Conservation (phyloP, 2,329 filamentous ascomycete genomes). For the Claviceps humidiphila region DNA sequence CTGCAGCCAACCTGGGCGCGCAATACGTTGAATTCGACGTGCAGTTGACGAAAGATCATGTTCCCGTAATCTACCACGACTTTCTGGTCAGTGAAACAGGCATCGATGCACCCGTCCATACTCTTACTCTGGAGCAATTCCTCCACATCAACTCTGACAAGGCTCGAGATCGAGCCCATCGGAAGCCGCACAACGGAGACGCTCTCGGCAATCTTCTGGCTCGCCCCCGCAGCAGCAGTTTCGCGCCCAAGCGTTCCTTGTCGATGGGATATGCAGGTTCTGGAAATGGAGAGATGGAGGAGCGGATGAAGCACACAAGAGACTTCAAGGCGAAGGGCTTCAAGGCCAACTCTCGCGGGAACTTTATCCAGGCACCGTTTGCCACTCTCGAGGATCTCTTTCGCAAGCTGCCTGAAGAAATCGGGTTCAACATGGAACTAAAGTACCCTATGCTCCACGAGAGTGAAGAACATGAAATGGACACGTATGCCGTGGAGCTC, state of each 20-base stretch:
- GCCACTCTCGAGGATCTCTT: conserved; percentile 92
- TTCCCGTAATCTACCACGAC: conserved; percentile 97
- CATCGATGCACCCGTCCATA: conserved; percentile 92
- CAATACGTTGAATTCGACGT: conserved; percentile 73
- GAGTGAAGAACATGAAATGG: conserved; percentile 91
- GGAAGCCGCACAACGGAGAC: neutral
- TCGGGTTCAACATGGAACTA: conserved; percentile 98
- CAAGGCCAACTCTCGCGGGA: conserved; percentile 88
- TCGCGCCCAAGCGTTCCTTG: conserved; percentile 35
- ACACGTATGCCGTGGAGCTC: conserved; percentile 86
- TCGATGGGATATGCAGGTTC: conserved; percentile 39
- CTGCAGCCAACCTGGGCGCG: conserved; percentile 82
- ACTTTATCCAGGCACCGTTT: conserved; percentile 92
- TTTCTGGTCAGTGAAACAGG: conserved; percentile 96
- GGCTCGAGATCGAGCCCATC: conserved; percentile 4
- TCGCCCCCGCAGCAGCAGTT: conserved; percentile 22
- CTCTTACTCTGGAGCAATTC: conserved; percentile 88
- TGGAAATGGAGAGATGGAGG: conserved; percentile 36
- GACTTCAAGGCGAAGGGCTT: conserved; percentile 92
- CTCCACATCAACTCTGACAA: conserved; percentile 65
- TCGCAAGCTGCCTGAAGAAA: conserved; percentile 61
- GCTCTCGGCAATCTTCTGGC: conserved; percentile 1
- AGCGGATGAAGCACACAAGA: conserved; percentile 93
- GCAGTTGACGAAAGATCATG: conserved; percentile 95
- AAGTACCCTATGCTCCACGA: conserved; percentile 99